Base-by-base conservation (phyloP, 768 basidiomycete species). In the Hysterangium stoloniferum region DNA sequence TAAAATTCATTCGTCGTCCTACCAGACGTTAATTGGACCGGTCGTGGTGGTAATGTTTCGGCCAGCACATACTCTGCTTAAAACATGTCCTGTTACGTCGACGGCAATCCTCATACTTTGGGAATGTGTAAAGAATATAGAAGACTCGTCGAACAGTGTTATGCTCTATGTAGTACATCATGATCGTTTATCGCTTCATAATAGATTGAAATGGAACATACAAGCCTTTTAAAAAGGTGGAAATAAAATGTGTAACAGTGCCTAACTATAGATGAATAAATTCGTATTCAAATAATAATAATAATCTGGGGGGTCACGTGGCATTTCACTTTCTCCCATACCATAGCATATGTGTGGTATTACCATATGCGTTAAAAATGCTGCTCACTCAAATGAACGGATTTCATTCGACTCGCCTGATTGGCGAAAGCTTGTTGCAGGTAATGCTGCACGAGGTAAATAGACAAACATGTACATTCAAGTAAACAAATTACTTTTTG, bases 21-120 rank as follows among this genome's bases (percentile, higher is more conserved):
- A 31, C 11, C 53, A 87, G 95, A 99, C 72, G 76, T 95, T 72
- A 97, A 96, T 77, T 98, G 95, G 95, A 98, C 94, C 59, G 95
- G 95, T 40, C 90, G 91, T 58, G 95, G 95, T 45, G 95, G 95
- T 57, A 91, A 84, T 58, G 92, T 95, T 51, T 91, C 95, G 48
- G 86, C 93, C 33, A 84, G 80, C 55, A 81, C 85, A 45, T 98
- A 98, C 78, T 70, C 70, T 58, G 84, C 79, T 54, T 84, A 73
- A 69, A 55, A 28, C 5, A 45, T n/a, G 29, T 20, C 32, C 15
- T 24, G 32, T 13, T 19, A 25, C 28, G 36, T 17, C 27, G 32
- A 48, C n/a, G 28, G 22, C 28, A 19, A 12, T 19, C 29, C 17
- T 36, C 25, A 52, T 22, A 35, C n/a, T 40, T 27, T 48, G 36